Evolutionary conservation across 2,329 filamentous ascomycete species (phyloP).

Genomic region (Aspergillus quadricinctus): DNA sequence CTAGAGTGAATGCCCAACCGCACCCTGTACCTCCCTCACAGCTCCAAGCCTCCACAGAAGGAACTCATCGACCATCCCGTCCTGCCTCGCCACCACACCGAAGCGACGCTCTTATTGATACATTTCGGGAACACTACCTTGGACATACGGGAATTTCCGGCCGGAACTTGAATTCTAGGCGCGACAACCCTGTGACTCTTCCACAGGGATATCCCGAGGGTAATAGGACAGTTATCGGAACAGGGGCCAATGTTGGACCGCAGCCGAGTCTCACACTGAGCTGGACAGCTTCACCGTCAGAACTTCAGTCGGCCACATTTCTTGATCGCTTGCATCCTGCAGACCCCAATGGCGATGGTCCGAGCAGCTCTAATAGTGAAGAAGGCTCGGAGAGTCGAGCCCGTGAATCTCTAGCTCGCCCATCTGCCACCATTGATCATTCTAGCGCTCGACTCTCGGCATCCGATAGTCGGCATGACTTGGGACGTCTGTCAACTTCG

Average conservation of each 20-base stretch:
- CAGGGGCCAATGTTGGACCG: slow-evolving; percentile 20
- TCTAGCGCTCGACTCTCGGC: slow-evolving; percentile 23
- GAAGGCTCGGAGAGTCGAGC: slow-evolving; percentile 10
- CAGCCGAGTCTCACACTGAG: slow-evolving; percentile 34
- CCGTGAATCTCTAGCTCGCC: slow-evolving; percentile 14
- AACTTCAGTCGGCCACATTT: slow-evolving; percentile 27
- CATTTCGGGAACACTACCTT: slow-evolving; percentile 27
- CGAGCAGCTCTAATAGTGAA: slow-evolving; percentile 21
- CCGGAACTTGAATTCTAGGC: slow-evolving; percentile 31
- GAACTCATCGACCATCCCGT: slow-evolving; percentile 26
- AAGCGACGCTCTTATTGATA: slow-evolving; percentile 26
- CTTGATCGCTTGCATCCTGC: slow-evolving; percentile 18
- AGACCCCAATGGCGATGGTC: slow-evolving; percentile 19
- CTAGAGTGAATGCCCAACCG: slow-evolving; percentile 25
- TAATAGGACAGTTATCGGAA: slow-evolving; percentile 23
- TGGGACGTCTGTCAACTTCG: slow-evolving; percentile 24
- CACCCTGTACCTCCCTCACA: slow-evolving; percentile 24
- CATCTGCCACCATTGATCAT: slow-evolving; percentile 19
- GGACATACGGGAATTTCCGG: slow-evolving; percentile 21
- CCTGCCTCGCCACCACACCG: slow-evolving; percentile 30
- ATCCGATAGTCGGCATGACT: slow-evolving; percentile 25
- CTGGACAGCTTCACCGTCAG: slow-evolving; percentile 40
- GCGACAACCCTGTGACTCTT: slow-evolving; percentile 38
- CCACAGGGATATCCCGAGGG: slow-evolving; percentile 29
- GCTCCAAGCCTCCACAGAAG: slow-evolving; percentile 27